Base-by-base conservation (phyloP, 169 alveolate genomes). In the Eimeria sp. region DNA sequence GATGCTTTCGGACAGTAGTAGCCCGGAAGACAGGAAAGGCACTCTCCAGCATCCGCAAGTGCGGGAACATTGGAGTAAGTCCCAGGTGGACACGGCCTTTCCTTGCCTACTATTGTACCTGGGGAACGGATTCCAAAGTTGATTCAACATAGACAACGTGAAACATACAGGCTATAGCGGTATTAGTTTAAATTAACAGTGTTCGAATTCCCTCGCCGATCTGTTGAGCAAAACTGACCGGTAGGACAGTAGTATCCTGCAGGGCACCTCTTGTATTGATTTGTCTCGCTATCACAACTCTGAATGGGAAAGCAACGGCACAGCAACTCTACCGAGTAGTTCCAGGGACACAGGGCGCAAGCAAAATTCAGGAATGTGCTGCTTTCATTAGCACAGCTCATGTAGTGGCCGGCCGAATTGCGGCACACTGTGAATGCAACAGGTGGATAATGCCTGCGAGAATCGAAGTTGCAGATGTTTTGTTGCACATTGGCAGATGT, bases 171-270 rank as follows among this genome's bases (percentile, higher is more conserved):
- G 78, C 18, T n/a, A 7, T 3, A 6, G 49, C 30, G 49, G 4
- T 30, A 70, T 5, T 34, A 34, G 7, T 40, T 40, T 76, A 0
- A 58, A 11, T 25, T 25, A 13, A 43, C 18, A 16, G 0, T 43
- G 16, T 27, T 63, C 63, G 5, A 63, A 76, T 45, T 6, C 34
- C 9, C 6, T 6, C 58, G 65, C 11, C 45, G 16, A 43, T 76
- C 27, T 51, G 2, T 25, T 51, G 27, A 51, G 49, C 7, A 22
- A 6, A 30, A 0, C 90, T 51, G 0, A 82, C 90, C 90, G 7
- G 90, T 82, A 9, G 90, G 90, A 51, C 90, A 82, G 90, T 82
- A 82, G 70, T 82, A 82, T 7, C 90, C 90, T 7, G 4, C 27
- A 16, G 51, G 90, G 70, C 90, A 82, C 65, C 2, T n/a, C 43